Base-by-base conservation (phyloP, 306 rosid genomes). In the Medicago ruthenica region DNA sequence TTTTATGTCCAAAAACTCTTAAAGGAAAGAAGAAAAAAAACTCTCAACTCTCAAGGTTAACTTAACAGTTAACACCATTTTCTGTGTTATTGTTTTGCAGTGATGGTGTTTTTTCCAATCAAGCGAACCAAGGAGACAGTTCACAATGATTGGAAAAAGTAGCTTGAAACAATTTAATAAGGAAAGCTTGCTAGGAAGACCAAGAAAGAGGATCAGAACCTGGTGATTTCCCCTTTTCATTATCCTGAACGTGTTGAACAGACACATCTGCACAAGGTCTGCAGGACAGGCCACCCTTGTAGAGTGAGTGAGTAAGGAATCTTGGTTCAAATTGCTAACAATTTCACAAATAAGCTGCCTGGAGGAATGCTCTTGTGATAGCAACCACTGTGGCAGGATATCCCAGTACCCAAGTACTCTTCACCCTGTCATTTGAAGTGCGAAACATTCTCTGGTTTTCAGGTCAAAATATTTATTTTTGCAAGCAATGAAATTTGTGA, bases 311-410 rank as follows among this genome's bases (percentile, higher is more conserved):
- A 51, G 16, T 9, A 16, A 2, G 54, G 54, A 50, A 18, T 58
- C 87, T 87, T 90, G 45, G 91, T 93, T 42, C 90, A 85, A 39
- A 83, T 80, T 13, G 96, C 83, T 6, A 89, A 79, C 73, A 92
- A 61, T 59, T 73, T 8, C 87, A 81, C 72, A 89, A 54, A 62
- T 74, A 83, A 54, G 87, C 93, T 4, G 88, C 92, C 53, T 1
- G 86, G 87, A 71, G 77, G 86, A 27, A 88, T 82, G 0, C 18
- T 27, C 67, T 86, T 76, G 22, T 65, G 85, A 74, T 89, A 89
- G 71, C 89, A 7, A 90, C 91, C 83, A 42, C 2, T 4, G 15
- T 36, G 45, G 22, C 64, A 73, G 48, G 42, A 58, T 20, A 21
- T 58, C 51, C 7, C 41, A 41, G 67, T 74, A 41, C 58, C 77